These are phyloP conservation scores for Tulasnella sp. DNA, from an alignment of 768 basidiomycete genomes.

Conservation along the genomic window DNA sequence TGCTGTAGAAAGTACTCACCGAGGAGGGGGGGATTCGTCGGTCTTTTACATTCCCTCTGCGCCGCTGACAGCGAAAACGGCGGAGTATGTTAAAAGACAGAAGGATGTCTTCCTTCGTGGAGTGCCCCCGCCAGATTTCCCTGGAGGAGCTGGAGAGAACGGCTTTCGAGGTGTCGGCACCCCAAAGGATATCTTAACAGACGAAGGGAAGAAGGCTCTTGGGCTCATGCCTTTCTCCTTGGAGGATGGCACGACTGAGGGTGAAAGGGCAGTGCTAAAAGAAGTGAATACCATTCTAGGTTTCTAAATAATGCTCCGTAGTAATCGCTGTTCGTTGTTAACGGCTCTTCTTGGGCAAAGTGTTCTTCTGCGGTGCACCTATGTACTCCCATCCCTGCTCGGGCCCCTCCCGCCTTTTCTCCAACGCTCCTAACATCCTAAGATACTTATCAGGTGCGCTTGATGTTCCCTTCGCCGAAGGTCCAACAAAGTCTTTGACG, in stretches of 20 bases:
- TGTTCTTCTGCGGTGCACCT: background rate
- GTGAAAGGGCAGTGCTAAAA: background rate
- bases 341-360: background rate
- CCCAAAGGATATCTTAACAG: background rate
- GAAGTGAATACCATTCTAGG: background rate
- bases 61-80: conserved; percentile 22
- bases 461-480: background rate
- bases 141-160: conserved; percentile 18
- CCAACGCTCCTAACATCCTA: conserved; percentile 14
- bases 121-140: conserved; percentile 18
- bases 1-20: conserved; percentile 6
- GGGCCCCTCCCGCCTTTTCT: background rate
- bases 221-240: background rate
- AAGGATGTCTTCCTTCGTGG: background rate
- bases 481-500: conserved; percentile 1
- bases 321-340: background rate
- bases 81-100: conserved; percentile 17
- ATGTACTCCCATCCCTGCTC: background rate
- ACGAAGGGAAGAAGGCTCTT: background rate
- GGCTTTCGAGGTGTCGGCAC: conserved; percentile 6
- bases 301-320: background rate
- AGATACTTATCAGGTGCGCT: background rate
- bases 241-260: background rate
- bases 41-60: conserved; percentile 21
- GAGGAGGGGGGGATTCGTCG: conserved; percentile 21